phyloP scores from a whole-genome alignment of 2,329 filamentous ascomycete genomes.

The Seiridium cupressi region DNA sequence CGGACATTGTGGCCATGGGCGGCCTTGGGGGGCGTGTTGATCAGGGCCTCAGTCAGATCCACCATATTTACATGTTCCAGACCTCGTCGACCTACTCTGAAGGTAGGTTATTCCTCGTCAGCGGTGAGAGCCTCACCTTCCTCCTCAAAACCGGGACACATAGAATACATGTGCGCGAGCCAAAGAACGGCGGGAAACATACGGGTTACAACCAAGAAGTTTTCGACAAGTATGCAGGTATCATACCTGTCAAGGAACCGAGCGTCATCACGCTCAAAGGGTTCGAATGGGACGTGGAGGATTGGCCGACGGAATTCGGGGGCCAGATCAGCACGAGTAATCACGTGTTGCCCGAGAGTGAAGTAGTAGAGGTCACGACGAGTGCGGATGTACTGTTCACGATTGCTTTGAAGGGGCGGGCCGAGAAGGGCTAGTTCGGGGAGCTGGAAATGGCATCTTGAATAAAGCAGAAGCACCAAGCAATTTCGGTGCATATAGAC shows the following conservation, averaged over 20 bases:
- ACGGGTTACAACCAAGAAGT: conserved; percentile 27
- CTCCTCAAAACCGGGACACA: conserved; percentile 71
- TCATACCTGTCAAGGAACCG: conserved; percentile 79
- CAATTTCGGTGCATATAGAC: too few relatives aligned
- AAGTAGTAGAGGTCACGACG: conserved; percentile 62
- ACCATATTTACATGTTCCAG: conserved; percentile 74
- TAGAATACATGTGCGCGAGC: conserved; percentile 60
- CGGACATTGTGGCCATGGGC: conserved; percentile 75
- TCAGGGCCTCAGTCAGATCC: conserved; percentile 84
- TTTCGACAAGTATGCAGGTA: conserved; percentile 79
- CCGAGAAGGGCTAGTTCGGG: neutral
- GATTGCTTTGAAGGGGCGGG: conserved; percentile 53
- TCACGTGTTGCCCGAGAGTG: conserved; percentile 60
- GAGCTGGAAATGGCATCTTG: too few relatives aligned
- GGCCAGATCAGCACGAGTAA: conserved; percentile 78
- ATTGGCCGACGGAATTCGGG: conserved; percentile 78
- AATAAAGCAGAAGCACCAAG: too few relatives aligned
- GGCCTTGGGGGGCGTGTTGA: conserved; percentile 89
- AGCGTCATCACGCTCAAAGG: conserved; percentile 77
- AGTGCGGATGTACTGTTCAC: conserved; percentile 71
- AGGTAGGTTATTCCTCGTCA: conserved; percentile 74
- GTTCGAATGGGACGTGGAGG: conserved; percentile 84
- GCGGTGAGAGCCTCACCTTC: conserved; percentile 78
- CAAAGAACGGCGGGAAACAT: conserved; percentile 14
- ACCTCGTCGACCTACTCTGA: conserved; percentile 39